phyloP scores from a whole-genome alignment of 768 basidiomycete genomes.

The Epithele typhae region DNA sequence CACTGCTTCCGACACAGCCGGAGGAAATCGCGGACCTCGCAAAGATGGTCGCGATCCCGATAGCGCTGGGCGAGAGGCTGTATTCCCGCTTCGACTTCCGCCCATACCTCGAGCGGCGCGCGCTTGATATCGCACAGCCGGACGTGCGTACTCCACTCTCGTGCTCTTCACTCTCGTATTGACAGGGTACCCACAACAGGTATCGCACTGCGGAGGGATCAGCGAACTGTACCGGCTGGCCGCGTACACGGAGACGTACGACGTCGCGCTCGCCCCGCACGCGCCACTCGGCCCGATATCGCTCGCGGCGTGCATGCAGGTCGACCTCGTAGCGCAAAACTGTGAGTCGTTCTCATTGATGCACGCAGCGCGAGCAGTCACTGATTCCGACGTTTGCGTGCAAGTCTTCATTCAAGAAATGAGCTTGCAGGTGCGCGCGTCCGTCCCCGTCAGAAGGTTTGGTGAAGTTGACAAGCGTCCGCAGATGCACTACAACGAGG shows the following conservation, averaged over 20 bases:
- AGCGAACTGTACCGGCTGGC: constrained; percentile 56
- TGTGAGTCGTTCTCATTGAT: constrained; percentile 35
- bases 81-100: constrained; percentile 60
- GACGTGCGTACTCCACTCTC: constrained; percentile 37
- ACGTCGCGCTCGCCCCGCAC: constrained; percentile 68
- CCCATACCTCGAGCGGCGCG: constrained; percentile 59
- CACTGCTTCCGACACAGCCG: constrained; percentile 55
- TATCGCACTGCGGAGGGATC: constrained; percentile 59
- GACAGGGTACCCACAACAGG: constrained; percentile 27
- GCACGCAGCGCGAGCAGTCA: background rate
- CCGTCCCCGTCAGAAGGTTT: background rate
- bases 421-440: constrained; percentile 47
- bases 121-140: constrained; percentile 66
- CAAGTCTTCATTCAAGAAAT: constrained; percentile 61
- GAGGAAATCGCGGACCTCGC: constrained; percentile 60
- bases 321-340: constrained; percentile 55
- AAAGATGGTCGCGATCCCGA: constrained; percentile 50
- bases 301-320: constrained; percentile 65
- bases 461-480: background rate
- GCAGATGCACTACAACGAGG: constrained; percentile 59
- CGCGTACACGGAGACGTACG: constrained; percentile 59
- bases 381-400: background rate
- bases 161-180: background rate
- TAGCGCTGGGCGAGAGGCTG: constrained; percentile 61
- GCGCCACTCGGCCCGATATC: constrained; percentile 71